Base-by-base conservation (phyloP, 192 early-diverging fungal species). In the Rhizophagus sp. region DNA sequence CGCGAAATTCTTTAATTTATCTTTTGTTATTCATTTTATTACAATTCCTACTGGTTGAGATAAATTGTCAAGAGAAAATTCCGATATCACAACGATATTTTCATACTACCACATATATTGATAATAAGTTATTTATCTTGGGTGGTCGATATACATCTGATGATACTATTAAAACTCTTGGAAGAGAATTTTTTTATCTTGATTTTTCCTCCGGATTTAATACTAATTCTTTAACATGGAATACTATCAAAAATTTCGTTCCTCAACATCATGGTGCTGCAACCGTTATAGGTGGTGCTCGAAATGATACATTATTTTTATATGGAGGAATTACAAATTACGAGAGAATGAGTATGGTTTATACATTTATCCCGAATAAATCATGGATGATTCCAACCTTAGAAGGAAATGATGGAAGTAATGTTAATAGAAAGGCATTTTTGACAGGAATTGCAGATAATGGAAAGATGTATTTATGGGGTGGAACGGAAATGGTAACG, bases 171-270 rank as follows among this genome's bases (percentile, higher is more conserved):
- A 2, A 25, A 7, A 24, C 62, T 25, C 5, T 25, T n/a, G 11
- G n/a, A 25, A 64, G n/a, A 24, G 62, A 64, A n/a, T 64, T 64
- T n/a, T 64, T 64, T 64, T 64, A 64, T 64, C 62, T n/a, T 25
- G 62, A 64, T 64, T 11, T 64, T 12, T 64, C 62, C n/a, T 3
- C 7, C 0, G 4, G 8, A 64, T 64, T 24, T 64, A 3, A 2
- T 64, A 64, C 6, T 11, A 64, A n/a, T 7, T 25, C n/a, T 64
- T 25, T 64, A 25, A 3, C 25, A 27, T 64, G 62, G 62, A 8
- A 10, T 1, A 0, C 6, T 3, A 11, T 25, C 6, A 24, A 25
- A 8, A 25, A 12, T 64, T 11, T 11, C 19, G 12, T 25, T 24
- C 62, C 62, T 0, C n/a, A 12, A 33, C 65, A 34, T 33, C 4